Evolutionary conservation across 2,329 filamentous ascomycete genomes (phyloP), one percentile per base, ranked within the genome.

Genomic region (Sporothrix variecibatus): DNA sequence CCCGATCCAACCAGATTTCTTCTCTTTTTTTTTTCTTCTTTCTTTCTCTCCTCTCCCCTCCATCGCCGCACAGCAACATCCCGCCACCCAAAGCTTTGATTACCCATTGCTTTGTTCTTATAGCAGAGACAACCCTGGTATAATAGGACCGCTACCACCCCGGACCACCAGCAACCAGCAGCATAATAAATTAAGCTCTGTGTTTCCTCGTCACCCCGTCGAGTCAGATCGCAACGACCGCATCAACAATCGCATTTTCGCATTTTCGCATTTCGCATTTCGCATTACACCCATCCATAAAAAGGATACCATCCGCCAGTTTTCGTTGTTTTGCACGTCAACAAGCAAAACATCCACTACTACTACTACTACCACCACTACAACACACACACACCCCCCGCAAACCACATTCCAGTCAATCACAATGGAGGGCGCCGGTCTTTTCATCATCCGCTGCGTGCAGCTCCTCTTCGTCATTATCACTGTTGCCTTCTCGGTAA

Each of bases 401-500:
- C 60, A 64, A 58, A 49, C 51, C 58, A 26, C 62, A 68, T 31
- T 17, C 23, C 26, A 34, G 53, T 51, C 26, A 34, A 40, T 51
- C 77, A 78, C 69, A 76, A 83, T 83, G 82, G 79, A 80, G 46
- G 78, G 86, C 49, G 51, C n/a, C 76, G 79, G 87, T 78, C 84
- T 84, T 76, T 80, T 84, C 74, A 79, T 84, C 77, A 79, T 89
- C 77, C 87, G 88, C 78, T 78, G 79, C 72, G 75, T 84, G 75
- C 86, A 89, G 80, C 80, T 90, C 72, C 79, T 90, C 76, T 85
- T 86, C 80, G 84, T 85, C 40, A 78, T 90, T 58, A 82, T 90
- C 77, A 81, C 86, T 73, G 89, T 87, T 2, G 85, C 46, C 85
- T 90, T 73, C 84, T 89, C 76, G 88, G 88, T 79, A 90, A 89